Base-by-base conservation (phyloP, 768 basidiomycete genomes). In the Mycena maculata region DNA sequence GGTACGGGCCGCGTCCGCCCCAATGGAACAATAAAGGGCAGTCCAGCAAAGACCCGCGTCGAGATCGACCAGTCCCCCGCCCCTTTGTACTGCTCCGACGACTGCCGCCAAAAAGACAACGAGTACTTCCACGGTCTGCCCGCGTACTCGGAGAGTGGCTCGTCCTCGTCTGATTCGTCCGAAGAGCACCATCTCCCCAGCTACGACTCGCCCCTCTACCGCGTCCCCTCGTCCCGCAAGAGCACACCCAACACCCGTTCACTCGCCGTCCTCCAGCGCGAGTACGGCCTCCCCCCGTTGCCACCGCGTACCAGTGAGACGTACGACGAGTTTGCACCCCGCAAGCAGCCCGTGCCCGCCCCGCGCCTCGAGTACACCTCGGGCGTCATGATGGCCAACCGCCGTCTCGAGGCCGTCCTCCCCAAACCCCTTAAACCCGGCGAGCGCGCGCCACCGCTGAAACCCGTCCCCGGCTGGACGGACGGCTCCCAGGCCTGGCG, bases 71-170 rank as follows among this genome's bases (percentile, higher is more conserved):
- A 92, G 76, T 83, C 84, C 1, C 92, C 92, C n/a, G 88, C 87
- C 1, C 92, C 92, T 22, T 85, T 94, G 64, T 94, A 95, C 80
- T 95, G 93, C 79, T 94, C 92, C 1, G 91, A 92, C 68, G 86
- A 90, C 73, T 95, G 93, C 75, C 83, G 86, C 65, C 76, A 89
- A 44, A 79, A 80, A 42, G 93, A 94, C 76, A 75, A 89, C 71
- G 80, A 82, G 72, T 76, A 76, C 71, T 73, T 72, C 28, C 75
- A 80, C 41, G 79, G 79, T 16, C 16, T 16, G 55, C 78, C 85
- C 50, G 82, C 82, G 36, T 63, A 58, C 80, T 83, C 73, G 75
- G 85, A 69, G 86, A 83, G 75, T 76, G 87, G n/a, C n/a, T n/a
- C n/a, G n/a, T n/a, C n/a, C n/a, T n/a, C n/a, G n/a, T n/a, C n/a